Conservation (phyloP, 2,329 filamentous ascomycete genomes). For the Aspergillus sp. region DNA sequence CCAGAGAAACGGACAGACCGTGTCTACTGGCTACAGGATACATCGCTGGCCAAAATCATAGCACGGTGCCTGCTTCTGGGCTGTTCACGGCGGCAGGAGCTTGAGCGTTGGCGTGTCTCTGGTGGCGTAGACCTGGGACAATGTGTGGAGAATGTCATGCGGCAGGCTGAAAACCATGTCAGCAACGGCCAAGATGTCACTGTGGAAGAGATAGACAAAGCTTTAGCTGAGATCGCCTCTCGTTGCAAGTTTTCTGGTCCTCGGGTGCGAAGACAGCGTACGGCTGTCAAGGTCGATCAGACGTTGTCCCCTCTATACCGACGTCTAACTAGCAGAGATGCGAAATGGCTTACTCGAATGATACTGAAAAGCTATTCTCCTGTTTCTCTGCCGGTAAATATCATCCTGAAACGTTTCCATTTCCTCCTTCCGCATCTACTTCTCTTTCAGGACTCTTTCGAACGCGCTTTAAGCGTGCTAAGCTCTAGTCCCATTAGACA, state of each 20-base stretch:
- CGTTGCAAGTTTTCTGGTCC: conserved; percentile 71
- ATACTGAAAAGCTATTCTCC: conserved; percentile 76
- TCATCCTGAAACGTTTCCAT: conserved; percentile 65
- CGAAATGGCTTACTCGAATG: conserved; percentile 84
- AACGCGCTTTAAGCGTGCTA: conserved; percentile 60
- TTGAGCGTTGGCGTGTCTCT: conserved; percentile 63
- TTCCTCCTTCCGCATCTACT: conserved; percentile 70
- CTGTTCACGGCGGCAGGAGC: conserved; percentile 59
- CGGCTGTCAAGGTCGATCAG: conserved; percentile 45
- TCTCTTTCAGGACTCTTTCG: conserved; percentile 69
- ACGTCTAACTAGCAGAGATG: conserved; percentile 66
- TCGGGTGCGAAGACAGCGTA: conserved; percentile 51
- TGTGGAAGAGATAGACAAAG: conserved; percentile 70
- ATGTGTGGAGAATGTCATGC: conserved; percentile 68
- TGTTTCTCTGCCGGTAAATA: conserved; percentile 59
- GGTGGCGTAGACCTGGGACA: conserved; percentile 69
- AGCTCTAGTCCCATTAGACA: conserved; percentile 37
- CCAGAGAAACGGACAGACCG: conserved; percentile 76
- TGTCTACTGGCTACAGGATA: conserved; percentile 70
- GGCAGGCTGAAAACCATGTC: conserved; percentile 55
- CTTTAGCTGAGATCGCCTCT: conserved; percentile 68
- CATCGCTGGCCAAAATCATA: conserved; percentile 66
- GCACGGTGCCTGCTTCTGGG: conserved; percentile 67
- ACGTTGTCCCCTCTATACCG: conserved; percentile 60
- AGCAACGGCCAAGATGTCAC: conserved; percentile 53